Base-by-base conservation (phyloP, 1,284 basidiomycete genomes). In the Trichosporon ovoides region DNA sequence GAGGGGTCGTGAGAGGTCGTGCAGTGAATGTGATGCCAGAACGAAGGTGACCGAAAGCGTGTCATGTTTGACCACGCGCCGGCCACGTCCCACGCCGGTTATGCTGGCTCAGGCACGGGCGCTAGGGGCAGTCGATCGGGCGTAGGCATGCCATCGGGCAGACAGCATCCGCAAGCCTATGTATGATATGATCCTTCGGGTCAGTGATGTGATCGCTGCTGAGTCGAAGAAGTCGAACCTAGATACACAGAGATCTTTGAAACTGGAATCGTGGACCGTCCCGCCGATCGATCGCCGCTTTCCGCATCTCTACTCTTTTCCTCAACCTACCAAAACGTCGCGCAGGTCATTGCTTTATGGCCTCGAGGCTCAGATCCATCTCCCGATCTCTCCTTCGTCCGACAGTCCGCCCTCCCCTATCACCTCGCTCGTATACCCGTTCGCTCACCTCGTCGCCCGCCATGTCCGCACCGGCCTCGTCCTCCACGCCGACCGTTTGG, bases 401-500 rank as follows among this genome's bases (percentile, higher is more conserved):
- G 22, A 36, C 38, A 19, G 9, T 43, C 34, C 50, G 20, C 19
- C 6, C 31, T 31, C 14, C 16, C 18, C 48, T 38, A 16, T 16
- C 28, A 16, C 22, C 24, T 16, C 52, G n/a, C 20, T 14, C 53
- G 36, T 19, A 12, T 20, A 38, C 28, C 24, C 43, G 43, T n/a
- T 48, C 43, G 7, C 24, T 60, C 55, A 58, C 28, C 11, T 63
- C 65, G 66, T 65, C 66, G 6, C 52, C 63, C 38, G 43, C 56
- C 31, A 64, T 63, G 38, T 61, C 66, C 35, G 58, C 64, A 12
- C 61, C 70, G 19, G 66, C 70, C 33, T 63, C 66, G 11, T 66
- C 68, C 9, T 53, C 65, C 33, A 68, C 69, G 61, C 76, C 77
- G 18, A 48, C 43, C 6, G 68, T 68, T 62, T 80, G 79, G 79